Evolutionary conservation across 495 filamentous ascomycete genomes (phyloP).

Genomic region (Penicillium maclennaniae): DNA sequence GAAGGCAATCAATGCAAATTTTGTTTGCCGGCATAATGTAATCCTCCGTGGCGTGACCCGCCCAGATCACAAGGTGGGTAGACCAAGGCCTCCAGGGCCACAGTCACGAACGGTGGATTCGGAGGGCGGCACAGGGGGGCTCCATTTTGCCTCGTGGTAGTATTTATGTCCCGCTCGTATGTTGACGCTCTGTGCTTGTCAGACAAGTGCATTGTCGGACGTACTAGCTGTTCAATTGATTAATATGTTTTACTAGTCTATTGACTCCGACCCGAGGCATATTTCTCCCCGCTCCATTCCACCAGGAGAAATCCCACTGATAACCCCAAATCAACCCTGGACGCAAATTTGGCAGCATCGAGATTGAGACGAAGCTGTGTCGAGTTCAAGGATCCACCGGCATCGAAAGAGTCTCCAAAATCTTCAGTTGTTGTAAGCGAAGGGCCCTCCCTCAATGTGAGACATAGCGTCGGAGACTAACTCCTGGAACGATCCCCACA

Average conservation of each 20-base stretch:
- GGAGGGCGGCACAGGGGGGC: background rate
- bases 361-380: too few relatives aligned
- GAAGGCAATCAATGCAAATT: background rate
- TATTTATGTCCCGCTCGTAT: background rate
- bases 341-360: too few relatives aligned
- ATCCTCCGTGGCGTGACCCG: background rate
- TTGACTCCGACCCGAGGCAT: background rate
- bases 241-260: slow-evolving; percentile 4
- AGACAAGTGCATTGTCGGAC: background rate
- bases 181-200: background rate
- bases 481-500: slow-evolving; percentile 12
- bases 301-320: background rate
- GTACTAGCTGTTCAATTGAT: background rate
- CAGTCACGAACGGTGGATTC: background rate
- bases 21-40: background rate
- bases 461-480: slow-evolving; percentile 26
- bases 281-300: background rate
- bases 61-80: background rate
- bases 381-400: too few relatives aligned
- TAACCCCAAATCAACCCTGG: too few relatives aligned
- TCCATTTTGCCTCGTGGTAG: background rate
- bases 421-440: background rate
- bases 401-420: too few relatives aligned
- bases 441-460: slow-evolving; percentile 13
- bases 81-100: background rate